Conservation (phyloP, 805 yeast species). For the Sugiyamaella qingdaonensis region DNA sequence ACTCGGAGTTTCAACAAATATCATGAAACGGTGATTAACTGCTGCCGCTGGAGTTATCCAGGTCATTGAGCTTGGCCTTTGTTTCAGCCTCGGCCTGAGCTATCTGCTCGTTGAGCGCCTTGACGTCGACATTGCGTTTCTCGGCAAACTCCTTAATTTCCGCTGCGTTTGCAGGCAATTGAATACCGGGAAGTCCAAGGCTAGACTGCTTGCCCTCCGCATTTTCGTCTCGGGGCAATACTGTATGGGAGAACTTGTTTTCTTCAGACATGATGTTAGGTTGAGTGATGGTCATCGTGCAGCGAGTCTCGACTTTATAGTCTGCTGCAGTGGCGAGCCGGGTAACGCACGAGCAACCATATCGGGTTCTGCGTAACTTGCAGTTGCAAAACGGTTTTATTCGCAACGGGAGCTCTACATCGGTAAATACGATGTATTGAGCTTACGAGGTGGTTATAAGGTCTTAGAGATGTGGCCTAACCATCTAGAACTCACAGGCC, state of each 20-base stretch:
- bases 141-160: slow-evolving; percentile 63
- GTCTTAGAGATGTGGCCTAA: too few species aligned
- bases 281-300: not conserved
- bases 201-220: slow-evolving; percentile 11
- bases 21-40: too few species aligned
- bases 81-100: slow-evolving; percentile 29
- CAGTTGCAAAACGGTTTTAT: too few species aligned
- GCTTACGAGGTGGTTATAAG: not conserved
- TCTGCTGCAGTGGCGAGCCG: too few species aligned
- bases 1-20: too few species aligned
- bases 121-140: slow-evolving; percentile 52
- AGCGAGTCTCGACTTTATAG: too few species aligned
- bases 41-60: not conserved
- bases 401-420: too few species aligned
- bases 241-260: slow-evolving; percentile 28
- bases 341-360: too few species aligned
- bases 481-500: too few species aligned
- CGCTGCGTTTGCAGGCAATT: slow-evolving; percentile 57
- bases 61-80: slow-evolving; percentile 11
- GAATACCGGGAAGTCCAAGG: slow-evolving; percentile 47
- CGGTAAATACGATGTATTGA: not conserved
- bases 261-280: slow-evolving; percentile 19
- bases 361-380: too few species aligned
- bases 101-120: slow-evolving; percentile 46
- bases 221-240: slow-evolving; percentile 31